Evolutionary conservation across 345 rosid species (phyloP), one percentile per base, ranked within the genome.

Genomic region (Psidium guajava): DNA sequence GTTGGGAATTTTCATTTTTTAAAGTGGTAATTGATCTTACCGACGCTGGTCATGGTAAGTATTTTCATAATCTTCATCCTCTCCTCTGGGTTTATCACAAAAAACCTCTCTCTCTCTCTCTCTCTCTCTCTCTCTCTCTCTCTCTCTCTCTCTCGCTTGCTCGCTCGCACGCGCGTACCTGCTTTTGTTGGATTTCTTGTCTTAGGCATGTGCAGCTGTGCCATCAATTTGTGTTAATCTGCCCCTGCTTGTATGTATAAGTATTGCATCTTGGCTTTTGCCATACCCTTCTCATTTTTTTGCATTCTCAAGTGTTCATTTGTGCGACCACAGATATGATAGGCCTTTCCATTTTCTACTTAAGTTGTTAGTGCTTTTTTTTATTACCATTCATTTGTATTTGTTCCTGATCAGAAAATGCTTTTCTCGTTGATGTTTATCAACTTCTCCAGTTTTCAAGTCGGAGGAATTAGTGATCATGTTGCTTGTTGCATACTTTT

Each of bases 21-120:
- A 87, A 85, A 61, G 98, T 95, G 86, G 57, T 8, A 54, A 88
- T 95, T 86, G 89, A 93, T 86, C 97, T 97, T 86, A 95, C 98
- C 47, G 94, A 97, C 89, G 93, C 96, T 86, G 98, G 99, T 61
- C 98, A 97, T 82, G 98, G 99, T 97, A 86, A 86, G 94, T 89
- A 84, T 85, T 83, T 86, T 85, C 81, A 10, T 75, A 36, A 51
- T 82, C 89, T 32, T 82, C 82, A 84, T 82, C 81, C 51, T 64
- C 81, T 50, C 85, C 54, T 82, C 84, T 52, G 11, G 53, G 5
- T 84, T 53, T 69, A 53, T 54, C 56, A 53, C 36, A 25, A 40
- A 8, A 36, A 24, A 27, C 24, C 54, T 24, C n/a, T 49, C 18
- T 75, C 74, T 54, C 20, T 40, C 82, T 86, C 53, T 22, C 44